Base-by-base conservation (phyloP, 257 asterid genomes). In the Misopates orontium region DNA sequence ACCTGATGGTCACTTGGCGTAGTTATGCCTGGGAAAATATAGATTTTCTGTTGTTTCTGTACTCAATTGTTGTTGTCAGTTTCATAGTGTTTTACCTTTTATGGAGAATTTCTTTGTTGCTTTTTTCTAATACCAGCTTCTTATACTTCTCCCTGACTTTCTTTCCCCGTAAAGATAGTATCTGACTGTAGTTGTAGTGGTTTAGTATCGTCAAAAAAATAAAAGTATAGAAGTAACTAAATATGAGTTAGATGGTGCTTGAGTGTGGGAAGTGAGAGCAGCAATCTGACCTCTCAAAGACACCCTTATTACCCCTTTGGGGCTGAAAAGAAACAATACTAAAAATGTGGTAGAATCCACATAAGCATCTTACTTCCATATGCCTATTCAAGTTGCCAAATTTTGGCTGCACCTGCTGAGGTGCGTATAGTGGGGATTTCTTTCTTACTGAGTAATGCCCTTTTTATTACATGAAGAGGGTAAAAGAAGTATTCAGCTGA, bases 381-480 rank as follows among this genome's bases (percentile, higher is more conserved):
- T 56, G 12, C 11, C 48, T 31, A 9, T 56, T 56, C 42, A 56
- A 36, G 48, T 18, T 40, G 18, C 5, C 36, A 31, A 10, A 16
- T 36, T 9, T 16, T 17, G 47, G n/a, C 18, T 58, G 49, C 3
- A 10, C 60, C 22, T 10, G 42, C 17, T 32, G 56, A 1, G 1
- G 4, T 24, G 17, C 20, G n/a, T 13, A 12, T 17, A 20, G 16
- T 16, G 12, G 13, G 18, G 48, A 23, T 59, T 59, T 59, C 28
- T 60, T 40, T 19, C 12, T 20, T 39, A 39, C 18, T 16, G 0
- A 28, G 8, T 22, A 49, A 23, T 64, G 12, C 23, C 31, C 40
- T 16, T 28, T 47, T 71, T 47, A 16, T 63, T 42, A 7, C 60
- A 21, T 71, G 12, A 53, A 53, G 39, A 40, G 23, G 10, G 23